Evolutionary conservation across 2,329 filamentous ascomycete species (phyloP), one percentile per base, ranked within the genome.

Genomic region (Aspergillus phoenicis): DNA sequence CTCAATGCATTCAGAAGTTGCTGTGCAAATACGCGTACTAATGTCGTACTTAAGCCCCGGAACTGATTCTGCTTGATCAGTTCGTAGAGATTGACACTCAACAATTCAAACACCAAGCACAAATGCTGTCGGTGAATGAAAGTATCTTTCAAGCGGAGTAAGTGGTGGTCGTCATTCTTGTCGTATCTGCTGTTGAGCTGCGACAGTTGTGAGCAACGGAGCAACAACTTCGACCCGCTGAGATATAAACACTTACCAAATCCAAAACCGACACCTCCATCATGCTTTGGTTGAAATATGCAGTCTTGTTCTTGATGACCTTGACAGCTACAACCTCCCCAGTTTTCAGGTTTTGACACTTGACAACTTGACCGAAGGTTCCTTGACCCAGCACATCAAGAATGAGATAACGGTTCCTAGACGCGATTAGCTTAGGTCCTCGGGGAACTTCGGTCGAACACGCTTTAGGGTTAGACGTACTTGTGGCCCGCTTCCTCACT

Each of bases 211-310:
- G 52, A 78, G 66, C 33, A 59, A 24, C 38, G 1, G 36, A 45
- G 57, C 39, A 60, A 53, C 58, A 11, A 36, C 13, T 36, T 24
- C 51, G 56, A 38, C 20, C 33, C 11, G 43, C 57, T 38, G n/a
- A 30, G 22, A 57, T 36, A 36, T 10, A 10, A 10, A 13, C 33
- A 69, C 86, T 60, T 83, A 96, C 92, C 83, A 99, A 75, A 77
- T 99, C 95, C 60, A 99, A 83, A 24, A 99, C 95, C 1, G 95
- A 99, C 33, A 99, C 95, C 75, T 99, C 95, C 95, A 99, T 99
- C 95, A 99, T 99, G 77, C 95, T 98, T 78, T 99, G 95, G 75
- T 99, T 99, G 82, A 99, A 99, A 77, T 99, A 99, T 39, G 95
- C 95, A 1, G 95, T 99, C 71, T 94, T 89, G 78, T 99, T 99